Evolutionary conservation across 192 early-diverging fungal species (phyloP), one percentile per base, ranked within the genome.

Genomic region (Coemansia umbellata): DNA sequence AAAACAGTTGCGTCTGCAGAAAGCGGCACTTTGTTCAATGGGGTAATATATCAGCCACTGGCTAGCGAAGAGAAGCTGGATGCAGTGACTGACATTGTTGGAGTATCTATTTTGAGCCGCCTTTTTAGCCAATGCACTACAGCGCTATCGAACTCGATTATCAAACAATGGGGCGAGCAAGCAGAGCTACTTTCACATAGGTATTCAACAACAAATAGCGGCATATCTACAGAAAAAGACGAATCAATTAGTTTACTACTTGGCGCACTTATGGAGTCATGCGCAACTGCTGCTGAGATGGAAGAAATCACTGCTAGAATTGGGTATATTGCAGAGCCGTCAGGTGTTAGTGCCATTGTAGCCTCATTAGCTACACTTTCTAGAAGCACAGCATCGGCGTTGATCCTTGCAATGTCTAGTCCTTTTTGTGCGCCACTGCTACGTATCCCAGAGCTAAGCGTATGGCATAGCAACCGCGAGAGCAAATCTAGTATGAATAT

Each of bases 401-500:
- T 60, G 13, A 37, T 68, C 28, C 64, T 68, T 28, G 28, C 59
- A 37, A 35, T 68, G 22, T 55, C 54, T 3, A 53, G 59, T 14
- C 47, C 57, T 5, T 75, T 75, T 44, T 35, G 61, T 0, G 30
- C 37, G 1, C 42, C 72, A 4, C 57, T 75, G 18, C 37, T 21
- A 0, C 65, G 72, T 4, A 36, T 68, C 5, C 55, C 60, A 10
- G 18, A n/a, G 6, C 37, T 60, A 22, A 22, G 37, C 3, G 44
- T 39, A 14, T 73, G 69, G 69, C 69, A 66, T 31, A 50, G 33
- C 23, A 31, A 40, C 21, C 41, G 27, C n/a, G 19, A 47, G 17
- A 49, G 50, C 44, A 47, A 36, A 18, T 73, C 69, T 18, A 73
- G 61, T 55, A 73, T 73, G 69, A 60, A 65, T 40, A 60, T 73